Base-by-base conservation (phyloP, 176 grass and related monocot genomes). In the Aegilops longissima region DNA sequence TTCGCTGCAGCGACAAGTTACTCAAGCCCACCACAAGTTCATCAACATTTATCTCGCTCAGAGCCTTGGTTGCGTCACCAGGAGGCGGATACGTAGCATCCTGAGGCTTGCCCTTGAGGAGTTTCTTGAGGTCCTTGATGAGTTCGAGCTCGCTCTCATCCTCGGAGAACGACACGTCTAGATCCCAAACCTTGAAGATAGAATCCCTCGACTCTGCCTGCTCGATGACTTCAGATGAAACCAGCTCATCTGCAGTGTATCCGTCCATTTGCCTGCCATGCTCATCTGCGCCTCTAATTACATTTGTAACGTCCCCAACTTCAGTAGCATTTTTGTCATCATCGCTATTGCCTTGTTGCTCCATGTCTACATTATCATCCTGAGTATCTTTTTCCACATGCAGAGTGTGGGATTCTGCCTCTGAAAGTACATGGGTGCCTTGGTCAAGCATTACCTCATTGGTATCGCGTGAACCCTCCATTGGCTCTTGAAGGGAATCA, bases 181-280 rank as follows among this genome's bases (percentile, higher is more conserved):
- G 68, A 84, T 98, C 93, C 96, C 96, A 98, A 31, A 94, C 94
- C 86, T 86, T 95, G 68, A 95, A 98, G 61, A 95, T 88, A 80
- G 75, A 82, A 56, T 89, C 88, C 21, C 61, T 79, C 0, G 90
- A 90, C 66, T 95, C 86, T 10, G 66, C 31, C 64, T 89, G 62
- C 77, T 79, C 76, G 80, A 81, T 47, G 21, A 63, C 79, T 52
- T 86, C 84, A 2, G 66, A 39, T 29, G 80, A 78, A 38, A 18
- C 42, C 18, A 76, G 18, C 25, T 78, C 81, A 51, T 78, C 75
- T 4, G 44, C 81, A 74, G 71, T 34, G 27, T 86, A 79, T 73
- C 56, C 21, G 16, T 88, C 82, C 40, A 63, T 63, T 25, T 84
- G 74, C 34, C 73, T 87, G 3, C 75, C 85, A 84, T 75, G 67